These are phyloP conservation scores for Yamadazyma sp. DNA, from an alignment of 805 yeast genomes.

Conservation along the genomic window DNA sequence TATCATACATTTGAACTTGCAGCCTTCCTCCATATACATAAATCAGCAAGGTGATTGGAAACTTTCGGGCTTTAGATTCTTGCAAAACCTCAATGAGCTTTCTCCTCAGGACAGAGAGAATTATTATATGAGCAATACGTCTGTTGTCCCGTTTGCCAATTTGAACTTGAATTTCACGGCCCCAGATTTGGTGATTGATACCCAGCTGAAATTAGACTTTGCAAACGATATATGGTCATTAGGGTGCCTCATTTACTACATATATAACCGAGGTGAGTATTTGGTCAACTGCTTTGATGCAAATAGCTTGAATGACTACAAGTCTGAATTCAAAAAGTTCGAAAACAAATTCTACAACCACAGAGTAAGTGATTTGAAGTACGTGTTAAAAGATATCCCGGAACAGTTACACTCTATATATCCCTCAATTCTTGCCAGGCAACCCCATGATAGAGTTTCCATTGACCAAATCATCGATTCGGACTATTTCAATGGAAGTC, in stretches of 20 bases:
- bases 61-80: conserved; percentile 63
- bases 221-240: conserved; percentile 83
- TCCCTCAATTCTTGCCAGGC: conserved; percentile 54
- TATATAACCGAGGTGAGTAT: conserved; percentile 58
- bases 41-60: conserved; percentile 94
- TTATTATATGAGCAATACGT: conserved; percentile 66
- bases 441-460: conserved; percentile 55
- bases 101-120: conserved; percentile 51
- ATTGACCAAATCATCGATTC: conserved; percentile 70
- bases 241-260: conserved; percentile 70
- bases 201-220: conserved; percentile 49
- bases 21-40: conserved; percentile 74
- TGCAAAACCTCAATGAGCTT: conserved; percentile 50
- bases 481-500: conserved; percentile 76
- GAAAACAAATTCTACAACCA: conserved; percentile 45
- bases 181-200: conserved; percentile 77
- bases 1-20: conserved; percentile 72
- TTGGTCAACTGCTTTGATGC: conserved; percentile 42
- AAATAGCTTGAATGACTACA: conserved; percentile 59
- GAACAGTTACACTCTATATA: conserved; percentile 49
- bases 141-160: conserved; percentile 76
- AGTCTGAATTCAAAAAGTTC: conserved; percentile 51
- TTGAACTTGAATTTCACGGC: conserved; percentile 74
- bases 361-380: conserved; percentile 32
- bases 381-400: conserved; percentile 60